A percentile compares a stretch with the other conserved stretches of the same genome.
These are phyloP conservation scores for Ceratocystis diversiconidia DNA, from an alignment of 2,329 filamentous ascomycete genomes.

Conservation along the genomic window DNA sequence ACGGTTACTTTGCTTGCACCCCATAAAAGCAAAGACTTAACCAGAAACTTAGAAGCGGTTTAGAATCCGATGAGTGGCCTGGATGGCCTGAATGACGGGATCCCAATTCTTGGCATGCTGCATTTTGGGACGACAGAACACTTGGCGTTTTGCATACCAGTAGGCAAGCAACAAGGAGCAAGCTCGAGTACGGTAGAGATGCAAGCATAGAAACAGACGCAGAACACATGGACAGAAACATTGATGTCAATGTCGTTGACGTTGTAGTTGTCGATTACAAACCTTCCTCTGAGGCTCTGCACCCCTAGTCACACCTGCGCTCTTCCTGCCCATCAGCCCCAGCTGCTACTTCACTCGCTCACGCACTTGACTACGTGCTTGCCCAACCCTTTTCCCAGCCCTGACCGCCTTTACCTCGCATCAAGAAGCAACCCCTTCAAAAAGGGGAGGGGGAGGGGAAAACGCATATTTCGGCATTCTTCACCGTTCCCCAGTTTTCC, in stretches of 20 bases:
- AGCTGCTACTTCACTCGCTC: not conserved
- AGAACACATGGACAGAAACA: no score
- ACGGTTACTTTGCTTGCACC: no score
- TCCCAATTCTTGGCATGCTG: constrained; percentile 3
- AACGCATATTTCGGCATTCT: not conserved
- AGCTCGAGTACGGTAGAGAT: no score
- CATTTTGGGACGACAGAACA: constrained; percentile 4
- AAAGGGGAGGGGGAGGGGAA: not conserved
- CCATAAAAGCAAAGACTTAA: not conserved
- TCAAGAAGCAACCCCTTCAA: not conserved
- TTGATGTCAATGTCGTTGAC: no score
- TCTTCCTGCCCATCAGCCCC: not conserved
- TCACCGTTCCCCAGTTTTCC: not conserved
- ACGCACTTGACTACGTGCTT: no score
- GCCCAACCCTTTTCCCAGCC: not conserved
- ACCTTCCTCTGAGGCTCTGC: no score
- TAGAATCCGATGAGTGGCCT: not conserved
- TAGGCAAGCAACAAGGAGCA: not conserved
- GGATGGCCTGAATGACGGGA: not conserved
- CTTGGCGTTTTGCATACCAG: not conserved
- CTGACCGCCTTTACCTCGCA: not conserved
- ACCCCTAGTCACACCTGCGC: no score
- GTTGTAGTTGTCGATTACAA: no score
- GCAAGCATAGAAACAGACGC: no score
- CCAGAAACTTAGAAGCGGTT: not conserved